Base-by-base conservation (phyloP, 225 moss, liverwort and hornwort species). In the Physcomitrellopsis africana region DNA sequence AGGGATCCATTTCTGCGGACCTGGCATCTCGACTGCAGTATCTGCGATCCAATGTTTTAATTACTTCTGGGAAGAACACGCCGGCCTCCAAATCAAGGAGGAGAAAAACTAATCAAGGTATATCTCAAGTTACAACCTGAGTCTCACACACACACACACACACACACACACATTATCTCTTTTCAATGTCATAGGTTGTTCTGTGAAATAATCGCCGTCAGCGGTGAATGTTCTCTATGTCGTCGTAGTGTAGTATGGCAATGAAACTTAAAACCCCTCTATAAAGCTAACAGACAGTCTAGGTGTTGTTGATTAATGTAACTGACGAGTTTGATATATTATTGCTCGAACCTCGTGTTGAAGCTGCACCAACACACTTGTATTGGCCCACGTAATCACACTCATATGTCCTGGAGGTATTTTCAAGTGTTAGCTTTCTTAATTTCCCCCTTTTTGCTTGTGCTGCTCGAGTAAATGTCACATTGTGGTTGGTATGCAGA, bases 11-110 rank as follows among this genome's bases (percentile, higher is more conserved):
- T n/a, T 84, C 87, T 1, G 3, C 49, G 7, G 87, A 87, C 32
- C 58, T 87, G 57, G 76, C 74, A n/a, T 42, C 81, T 6, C 76
- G 87, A 15, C 26, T 87, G 49, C 79, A 76, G 11, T 43, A 47
- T 10, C 27, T 87, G 18, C 79, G 87, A 12, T 79, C 84, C 10
- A 76, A 84, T 63, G 77, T 87, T 52, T 19, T 84, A 2, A 17
- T 75, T 19, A 65, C 81, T 13, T 46, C 76, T 0, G 70, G 74
- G 7, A 76, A 37, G 0, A 79, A 70, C 53, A 42, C 64, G 0
- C 53, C 63, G 2, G 73, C 66, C 7, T 42, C 76, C 1, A 84
- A 87, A 24, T 84, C 81, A 32, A 52, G 69, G 43, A 76, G 78
- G 42, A 78, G 29, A 64, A 68, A 32, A 53, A 58, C 0, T 76